phyloP scores from a whole-genome alignment of 768 basidiomycete species.

The Lactarius sp. region DNA sequence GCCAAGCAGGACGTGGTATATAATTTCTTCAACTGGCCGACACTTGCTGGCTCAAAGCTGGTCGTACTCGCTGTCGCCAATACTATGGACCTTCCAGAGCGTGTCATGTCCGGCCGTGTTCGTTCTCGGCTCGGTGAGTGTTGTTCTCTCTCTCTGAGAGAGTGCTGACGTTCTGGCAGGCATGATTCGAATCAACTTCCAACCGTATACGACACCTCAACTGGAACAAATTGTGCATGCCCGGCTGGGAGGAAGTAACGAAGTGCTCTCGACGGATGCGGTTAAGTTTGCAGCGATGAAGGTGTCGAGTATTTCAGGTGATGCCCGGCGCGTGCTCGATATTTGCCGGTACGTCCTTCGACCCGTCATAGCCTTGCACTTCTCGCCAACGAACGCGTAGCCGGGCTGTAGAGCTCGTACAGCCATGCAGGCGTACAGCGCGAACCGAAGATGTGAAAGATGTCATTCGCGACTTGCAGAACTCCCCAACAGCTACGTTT shows the following conservation, averaged over 20 bases:
- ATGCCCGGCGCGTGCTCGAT: slow-evolving; percentile 89
- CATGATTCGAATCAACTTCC: slow-evolving; percentile 88
- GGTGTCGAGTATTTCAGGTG: slow-evolving; percentile 72
- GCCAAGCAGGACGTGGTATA: slow-evolving; percentile 97
- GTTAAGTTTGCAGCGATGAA: slow-evolving; percentile 65
- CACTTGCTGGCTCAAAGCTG: slow-evolving; percentile 77
- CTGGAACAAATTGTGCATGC: slow-evolving; percentile 85
- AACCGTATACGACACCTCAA: slow-evolving; percentile 75
- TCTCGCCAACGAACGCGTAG: slow-evolving; percentile 34
- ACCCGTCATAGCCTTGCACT: no score
- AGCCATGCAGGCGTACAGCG: slow-evolving; percentile 47
- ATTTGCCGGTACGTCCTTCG: slow-evolving; percentile 64
- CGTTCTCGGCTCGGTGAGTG: slow-evolving; percentile 80
- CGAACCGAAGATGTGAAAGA: slow-evolving; percentile 66
- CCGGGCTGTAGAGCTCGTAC: slow-evolving; percentile 79
- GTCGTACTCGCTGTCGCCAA: slow-evolving; percentile 97
- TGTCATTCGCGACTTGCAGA: slow-evolving; percentile 83
- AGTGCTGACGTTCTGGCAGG: slow-evolving; percentile 35
- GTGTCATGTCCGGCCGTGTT: slow-evolving; percentile 88
- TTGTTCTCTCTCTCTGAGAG: not conserved
- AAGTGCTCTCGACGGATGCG: slow-evolving; percentile 62
- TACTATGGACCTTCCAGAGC: slow-evolving; percentile 95
- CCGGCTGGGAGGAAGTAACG: slow-evolving; percentile 53
- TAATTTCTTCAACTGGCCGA: slow-evolving; percentile 99
- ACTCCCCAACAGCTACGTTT: slow-evolving; percentile 83